Percentiles rank a stretch among this genome's conserved stretches.
Conservation (phyloP, 345 rosid species). For the Citrus inodora region DNA sequence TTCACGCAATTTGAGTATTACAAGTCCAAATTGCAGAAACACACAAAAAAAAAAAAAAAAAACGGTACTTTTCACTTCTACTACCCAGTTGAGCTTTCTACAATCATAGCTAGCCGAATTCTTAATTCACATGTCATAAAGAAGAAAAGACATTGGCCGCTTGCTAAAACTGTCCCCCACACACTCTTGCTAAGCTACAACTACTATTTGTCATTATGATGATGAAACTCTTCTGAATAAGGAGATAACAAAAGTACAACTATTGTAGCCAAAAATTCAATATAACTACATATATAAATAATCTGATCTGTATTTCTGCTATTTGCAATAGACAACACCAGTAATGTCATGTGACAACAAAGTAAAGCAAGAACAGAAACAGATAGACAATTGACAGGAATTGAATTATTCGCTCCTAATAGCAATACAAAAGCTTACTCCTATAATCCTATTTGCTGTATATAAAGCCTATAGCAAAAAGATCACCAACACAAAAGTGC, state of each 20-base stretch:
- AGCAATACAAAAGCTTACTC: neutral
- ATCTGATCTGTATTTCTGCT: too few species aligned
- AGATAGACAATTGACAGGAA: neutral
- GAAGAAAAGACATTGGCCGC: neutral
- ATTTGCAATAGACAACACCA: too few species aligned
- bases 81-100: neutral
- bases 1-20: neutral
- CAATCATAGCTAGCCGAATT: neutral
- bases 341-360: neutral
- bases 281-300: neutral
- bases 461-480: too few species aligned
- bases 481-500: neutral
- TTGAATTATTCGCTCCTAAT: neutral
- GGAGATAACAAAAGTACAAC: neutral
- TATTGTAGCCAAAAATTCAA: neutral
- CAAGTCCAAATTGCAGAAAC: neutral
- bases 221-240: neutral
- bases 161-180: neutral
- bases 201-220: neutral
- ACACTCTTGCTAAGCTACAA: neutral
- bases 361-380: neutral
- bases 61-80: neutral
- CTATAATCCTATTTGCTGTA: neutral
- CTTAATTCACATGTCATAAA: neutral
- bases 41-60: neutral